Base-by-base conservation (phyloP, 768 basidiomycete species). In the Naganishia randhawae region DNA sequence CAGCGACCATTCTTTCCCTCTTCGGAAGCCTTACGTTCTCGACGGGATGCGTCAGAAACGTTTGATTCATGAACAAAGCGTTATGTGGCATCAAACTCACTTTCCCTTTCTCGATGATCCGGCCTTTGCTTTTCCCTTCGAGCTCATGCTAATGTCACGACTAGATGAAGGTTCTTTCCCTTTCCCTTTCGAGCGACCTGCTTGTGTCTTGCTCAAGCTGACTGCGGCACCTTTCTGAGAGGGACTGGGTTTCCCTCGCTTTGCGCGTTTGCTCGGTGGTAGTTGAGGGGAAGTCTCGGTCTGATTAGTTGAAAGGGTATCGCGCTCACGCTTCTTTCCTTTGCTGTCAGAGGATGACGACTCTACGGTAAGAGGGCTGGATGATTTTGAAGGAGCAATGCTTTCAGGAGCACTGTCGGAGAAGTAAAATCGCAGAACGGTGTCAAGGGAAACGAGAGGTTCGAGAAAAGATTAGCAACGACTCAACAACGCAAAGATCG, bases 301-400 rank as follows among this genome's bases (percentile, higher is more conserved):
- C 78, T 88, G 86, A 80, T 89, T 88, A 50, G 86, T 86, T 72
- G 81, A 81, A 37, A 82, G 80, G 81, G 91, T 89, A 54, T 88
- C 88, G 35, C 84, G 85, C 42, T 91, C 92, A 74, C 91, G 89
- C 82, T 94, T 95, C 86, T 96, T 96, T 68, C 92, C 93, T 72
- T 94, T 94, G 72, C 81, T 80, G 81, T 91, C 90, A 17, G 67
- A 25, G n/a, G 9, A 32, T 11, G 39, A 29, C 1, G 37, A 37
- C 27, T 22, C 57, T 25, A 25, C 35, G n/a, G 37, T 61, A 25
- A 61, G 57, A 39, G 37, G 35, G n/a, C 57, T 61, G 25, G 57
- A 61, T 3, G 57, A 25, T 11, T 10, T 33, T 19, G 39, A 42
- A 25, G 17, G 1, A 6, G 39, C 25, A 14, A 25, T 41, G n/a